A percentile compares a stretch with the other conserved stretches of the same genome.
Evolutionary conservation across 1,139 yeast species (phyloP).

Genomic region (Hemisphaericaspora lyxosophila): DNA sequence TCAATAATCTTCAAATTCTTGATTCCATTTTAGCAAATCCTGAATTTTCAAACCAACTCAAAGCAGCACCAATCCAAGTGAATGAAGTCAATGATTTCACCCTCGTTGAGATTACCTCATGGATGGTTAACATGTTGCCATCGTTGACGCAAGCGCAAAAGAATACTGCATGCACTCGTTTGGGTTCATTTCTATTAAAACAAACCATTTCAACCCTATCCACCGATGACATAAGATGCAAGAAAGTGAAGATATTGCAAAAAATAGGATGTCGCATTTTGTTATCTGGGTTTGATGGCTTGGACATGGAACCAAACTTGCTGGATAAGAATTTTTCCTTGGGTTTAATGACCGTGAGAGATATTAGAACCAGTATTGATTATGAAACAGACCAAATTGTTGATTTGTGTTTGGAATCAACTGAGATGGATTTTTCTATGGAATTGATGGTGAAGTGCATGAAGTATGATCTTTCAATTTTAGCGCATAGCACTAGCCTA

Average conservation of each 20-base stretch:
- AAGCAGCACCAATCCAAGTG: constrained; percentile 6
- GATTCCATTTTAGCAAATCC: constrained; percentile 53
- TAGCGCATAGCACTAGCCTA: constrained; percentile 53
- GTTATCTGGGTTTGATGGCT: constrained; percentile 13
- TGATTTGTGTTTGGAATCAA: constrained; percentile 18
- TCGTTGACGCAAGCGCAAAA: constrained; percentile 41
- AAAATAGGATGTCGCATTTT: constrained; percentile 17
- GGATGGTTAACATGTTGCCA: constrained; percentile 41
- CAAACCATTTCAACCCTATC: constrained; percentile 5
- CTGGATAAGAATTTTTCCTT: constrained; percentile 20
- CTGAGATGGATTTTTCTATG: constrained; percentile 28
- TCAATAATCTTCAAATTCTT: constrained; percentile 50
- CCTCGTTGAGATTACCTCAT: constrained; percentile 34
- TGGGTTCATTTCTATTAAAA: constrained; percentile 22
- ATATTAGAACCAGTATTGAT: constrained; percentile 37
- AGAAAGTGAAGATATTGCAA: constrained; percentile 8
- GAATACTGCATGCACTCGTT: constrained; percentile 39
- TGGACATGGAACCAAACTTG: constrained; percentile 12
- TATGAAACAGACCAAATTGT: constrained; percentile 25
- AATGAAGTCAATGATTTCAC: constrained; percentile 8
- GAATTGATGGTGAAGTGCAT: constrained; percentile 48
- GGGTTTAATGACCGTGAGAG: constrained; percentile 29
- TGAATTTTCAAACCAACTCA: constrained; percentile 23
- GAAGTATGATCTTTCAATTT: constrained; percentile 54
- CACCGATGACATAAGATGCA: constrained; percentile 5